A percentile compares a stretch with the other conserved stretches of the same genome.
Evolutionary conservation across 805 yeast genomes (phyloP).

Genomic region (Sugiyamaella qingdaonensis): DNA sequence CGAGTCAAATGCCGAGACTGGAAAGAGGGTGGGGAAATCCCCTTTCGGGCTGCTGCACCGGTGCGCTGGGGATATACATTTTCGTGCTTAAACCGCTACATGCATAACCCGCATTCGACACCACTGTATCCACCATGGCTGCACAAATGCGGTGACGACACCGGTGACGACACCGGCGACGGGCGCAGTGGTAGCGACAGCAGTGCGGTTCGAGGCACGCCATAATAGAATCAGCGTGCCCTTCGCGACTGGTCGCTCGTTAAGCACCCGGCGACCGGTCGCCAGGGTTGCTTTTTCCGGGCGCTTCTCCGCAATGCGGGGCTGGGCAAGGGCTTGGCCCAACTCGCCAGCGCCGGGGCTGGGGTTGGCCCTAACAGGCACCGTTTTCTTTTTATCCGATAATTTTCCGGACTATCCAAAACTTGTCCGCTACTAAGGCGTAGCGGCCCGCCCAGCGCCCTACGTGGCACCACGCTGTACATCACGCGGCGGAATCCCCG

Average conservation of each 20-base stretch:
- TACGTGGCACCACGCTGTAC: not conserved
- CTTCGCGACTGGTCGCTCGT: too few species aligned
- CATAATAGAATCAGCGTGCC: too few species aligned
- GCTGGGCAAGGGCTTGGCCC: not conserved
- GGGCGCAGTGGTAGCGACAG: too few species aligned
- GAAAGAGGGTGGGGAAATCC: not conserved
- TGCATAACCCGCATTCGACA: too few species aligned
- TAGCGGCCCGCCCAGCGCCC: too few species aligned
- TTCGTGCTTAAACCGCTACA: too few species aligned
- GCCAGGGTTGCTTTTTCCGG: not conserved
- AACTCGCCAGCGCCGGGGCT: not conserved
- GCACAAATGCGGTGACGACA: too few species aligned
- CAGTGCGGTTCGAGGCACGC: too few species aligned
- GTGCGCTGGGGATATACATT: not conserved
- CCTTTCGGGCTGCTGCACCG: not conserved
- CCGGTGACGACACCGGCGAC: too few species aligned
- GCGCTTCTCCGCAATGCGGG: conserved; percentile 2
- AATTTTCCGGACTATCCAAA: not conserved
- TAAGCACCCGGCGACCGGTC: too few species aligned
- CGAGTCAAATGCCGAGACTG: not conserved
- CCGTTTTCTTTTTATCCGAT: conserved; percentile 5
- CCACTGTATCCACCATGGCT: too few species aligned
- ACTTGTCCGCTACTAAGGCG: not conserved
- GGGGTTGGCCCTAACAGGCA: not conserved
- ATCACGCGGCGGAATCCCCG: not conserved